Evolutionary conservation across 306 rosid species (phyloP).

Genomic region (Calophaca sinica): DNA sequence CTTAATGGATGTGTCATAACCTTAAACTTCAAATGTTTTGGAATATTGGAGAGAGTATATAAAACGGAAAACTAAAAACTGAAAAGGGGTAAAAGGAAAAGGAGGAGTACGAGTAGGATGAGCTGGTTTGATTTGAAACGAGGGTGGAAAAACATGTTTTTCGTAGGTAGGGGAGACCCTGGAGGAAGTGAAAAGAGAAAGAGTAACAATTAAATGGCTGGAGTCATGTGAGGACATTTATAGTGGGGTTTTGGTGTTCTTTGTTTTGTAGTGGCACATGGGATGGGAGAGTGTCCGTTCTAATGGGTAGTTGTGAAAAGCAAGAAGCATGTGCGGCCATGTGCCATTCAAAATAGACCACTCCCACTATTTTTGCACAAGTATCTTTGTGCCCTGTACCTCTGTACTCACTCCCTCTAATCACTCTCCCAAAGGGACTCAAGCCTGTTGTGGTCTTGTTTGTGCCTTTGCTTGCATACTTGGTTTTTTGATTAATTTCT

Average conservation of each 20-base stretch:
- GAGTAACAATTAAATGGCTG: slow-evolving; percentile 42
- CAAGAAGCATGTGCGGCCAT: slow-evolving; percentile 82
- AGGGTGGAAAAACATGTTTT: slow-evolving; percentile 34
- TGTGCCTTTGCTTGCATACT: no score
- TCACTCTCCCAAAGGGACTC: no score
- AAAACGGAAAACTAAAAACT: no score
- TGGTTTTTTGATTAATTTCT: no score
- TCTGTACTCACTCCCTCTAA: no score
- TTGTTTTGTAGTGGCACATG: slow-evolving; percentile 81
- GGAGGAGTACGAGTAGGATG: no score
- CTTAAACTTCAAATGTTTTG: no score
- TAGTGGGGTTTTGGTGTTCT: slow-evolving; percentile 70
- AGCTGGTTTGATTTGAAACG: no score
- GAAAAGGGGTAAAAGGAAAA: no score
- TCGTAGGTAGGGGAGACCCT: slow-evolving; percentile 42
- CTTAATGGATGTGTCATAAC: no score
- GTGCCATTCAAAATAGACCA: slow-evolving; percentile 65
- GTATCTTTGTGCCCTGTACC: neutral
- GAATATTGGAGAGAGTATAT: no score
- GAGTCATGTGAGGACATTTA: slow-evolving; percentile 81
- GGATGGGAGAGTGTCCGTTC: slow-evolving; percentile 62
- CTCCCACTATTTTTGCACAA: slow-evolving; percentile 35
- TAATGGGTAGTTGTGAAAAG: slow-evolving; percentile 60
- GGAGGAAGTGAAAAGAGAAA: slow-evolving; percentile 44
- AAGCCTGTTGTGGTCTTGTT: no score